These are phyloP conservation scores for Sechiopsis laciniata DNA, from an alignment of 306 rosid genomes.

Conservation along the genomic window DNA sequence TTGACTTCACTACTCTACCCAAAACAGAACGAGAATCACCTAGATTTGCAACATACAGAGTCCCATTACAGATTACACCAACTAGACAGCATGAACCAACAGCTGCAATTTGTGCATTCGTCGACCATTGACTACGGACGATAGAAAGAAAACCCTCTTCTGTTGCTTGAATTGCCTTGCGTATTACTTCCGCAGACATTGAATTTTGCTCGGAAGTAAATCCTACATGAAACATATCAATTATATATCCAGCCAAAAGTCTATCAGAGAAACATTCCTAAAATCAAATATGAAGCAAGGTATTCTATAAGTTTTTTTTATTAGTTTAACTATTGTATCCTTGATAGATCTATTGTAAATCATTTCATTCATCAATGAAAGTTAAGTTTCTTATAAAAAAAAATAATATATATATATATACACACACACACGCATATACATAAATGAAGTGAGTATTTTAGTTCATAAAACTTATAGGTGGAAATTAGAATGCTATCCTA, in stretches of 20 bases:
- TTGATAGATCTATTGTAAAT: too few species aligned
- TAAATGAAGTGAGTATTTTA: neutral
- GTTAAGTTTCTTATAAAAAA: too few species aligned
- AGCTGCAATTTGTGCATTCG: constrained; percentile 76
- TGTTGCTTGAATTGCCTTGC: constrained; percentile 85
- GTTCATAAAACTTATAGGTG: too few species aligned
- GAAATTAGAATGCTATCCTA: too few species aligned
- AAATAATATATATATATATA: too few species aligned
- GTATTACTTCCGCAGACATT: constrained; percentile 68
- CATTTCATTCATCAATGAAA: too few species aligned
- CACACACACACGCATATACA: too few species aligned
- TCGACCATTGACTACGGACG: constrained; percentile 61
- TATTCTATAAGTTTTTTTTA: too few species aligned
- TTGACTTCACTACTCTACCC: constrained; percentile 70
- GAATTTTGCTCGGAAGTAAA: constrained; percentile 72
- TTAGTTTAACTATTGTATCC: too few species aligned
- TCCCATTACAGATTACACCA: constrained; percentile 66
- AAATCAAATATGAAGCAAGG: neutral
- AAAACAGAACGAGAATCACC: constrained; percentile 93
- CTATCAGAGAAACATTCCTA: neutral
- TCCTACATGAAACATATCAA: constrained; percentile 43
- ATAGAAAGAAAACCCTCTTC: constrained; percentile 76
- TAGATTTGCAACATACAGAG: constrained; percentile 62
- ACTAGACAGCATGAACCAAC: constrained; percentile 93
- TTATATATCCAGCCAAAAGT: neutral